Percentiles rank a stretch among this genome's conserved stretches.
These are phyloP conservation scores for Cornus kousa DNA, from an alignment of 148 eudicot species.

Conservation along the genomic window DNA sequence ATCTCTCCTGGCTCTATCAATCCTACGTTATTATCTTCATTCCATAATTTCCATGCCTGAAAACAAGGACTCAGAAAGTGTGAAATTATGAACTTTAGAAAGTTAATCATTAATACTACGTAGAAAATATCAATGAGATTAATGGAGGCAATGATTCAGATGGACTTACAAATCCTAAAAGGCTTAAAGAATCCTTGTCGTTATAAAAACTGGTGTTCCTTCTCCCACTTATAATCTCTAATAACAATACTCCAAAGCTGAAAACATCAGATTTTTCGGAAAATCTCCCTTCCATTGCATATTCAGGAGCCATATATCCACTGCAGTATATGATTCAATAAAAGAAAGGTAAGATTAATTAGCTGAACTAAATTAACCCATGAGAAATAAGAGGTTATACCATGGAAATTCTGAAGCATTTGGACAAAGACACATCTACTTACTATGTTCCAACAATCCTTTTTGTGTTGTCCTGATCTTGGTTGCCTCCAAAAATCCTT, in stretches of 20 bases:
- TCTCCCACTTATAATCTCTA: slow-evolving; percentile 48
- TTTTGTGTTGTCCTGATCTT: slow-evolving; percentile 30
- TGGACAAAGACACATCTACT: slow-evolving; percentile 5
- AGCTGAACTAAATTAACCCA: background rate
- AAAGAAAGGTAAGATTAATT: background rate
- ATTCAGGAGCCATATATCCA: slow-evolving; percentile 59
- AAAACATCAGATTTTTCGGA: slow-evolving; percentile 59
- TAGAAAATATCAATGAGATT: no score
- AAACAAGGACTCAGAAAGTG: background rate
- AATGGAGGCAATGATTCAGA: background rate
- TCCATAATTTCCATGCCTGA: slow-evolving; percentile 69
- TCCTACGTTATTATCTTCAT: slow-evolving; percentile 27
- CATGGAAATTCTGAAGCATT: background rate
- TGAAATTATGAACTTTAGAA: background rate
- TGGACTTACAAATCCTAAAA: slow-evolving; percentile 44
- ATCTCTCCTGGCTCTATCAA: slow-evolving; percentile 11
- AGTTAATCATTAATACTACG: no score
- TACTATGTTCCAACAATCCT: slow-evolving; percentile 46
- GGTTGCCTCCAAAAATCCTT: slow-evolving; percentile 28
- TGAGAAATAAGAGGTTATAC: background rate
- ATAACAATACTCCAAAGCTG: slow-evolving; percentile 47
- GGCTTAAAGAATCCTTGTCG: slow-evolving; percentile 21
- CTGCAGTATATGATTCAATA: slow-evolving; percentile 12
- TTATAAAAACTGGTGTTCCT: slow-evolving; percentile 24
- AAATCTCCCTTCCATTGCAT: slow-evolving; percentile 47